Percentiles rank a stretch among this genome's conserved stretches.
Evolutionary conservation across 768 basidiomycete genomes (phyloP).

Genomic region (Hortiboletus flavorubellus): DNA sequence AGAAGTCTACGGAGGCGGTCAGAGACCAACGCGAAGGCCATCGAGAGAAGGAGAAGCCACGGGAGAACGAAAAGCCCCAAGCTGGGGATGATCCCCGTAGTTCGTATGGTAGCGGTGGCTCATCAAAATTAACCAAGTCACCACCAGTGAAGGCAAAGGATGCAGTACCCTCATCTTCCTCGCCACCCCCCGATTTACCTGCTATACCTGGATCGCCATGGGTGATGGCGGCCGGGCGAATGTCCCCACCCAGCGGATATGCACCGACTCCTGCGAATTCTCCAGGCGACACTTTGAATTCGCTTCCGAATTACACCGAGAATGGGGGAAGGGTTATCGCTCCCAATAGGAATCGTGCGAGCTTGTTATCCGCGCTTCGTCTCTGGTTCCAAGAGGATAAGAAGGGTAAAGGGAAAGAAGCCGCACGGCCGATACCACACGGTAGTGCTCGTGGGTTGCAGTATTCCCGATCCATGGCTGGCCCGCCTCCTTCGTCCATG

Average conservation of each 20-base stretch:
- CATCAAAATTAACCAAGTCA: slow-evolving; percentile 61
- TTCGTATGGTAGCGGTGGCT: slow-evolving; percentile 62
- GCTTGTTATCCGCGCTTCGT: slow-evolving; percentile 79
- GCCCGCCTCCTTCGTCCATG: slow-evolving; percentile 25
- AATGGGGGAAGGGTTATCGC: slow-evolving; percentile 31
- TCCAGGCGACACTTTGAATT: slow-evolving; percentile 50
- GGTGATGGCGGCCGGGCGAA: slow-evolving; percentile 54
- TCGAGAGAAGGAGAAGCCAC: slow-evolving; percentile 40
- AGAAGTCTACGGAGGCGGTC: slow-evolving; percentile 76
- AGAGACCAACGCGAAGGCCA: slow-evolving; percentile 55
- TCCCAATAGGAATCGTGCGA: slow-evolving; percentile 65
- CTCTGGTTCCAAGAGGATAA: slow-evolving; percentile 92
- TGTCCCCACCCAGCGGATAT: slow-evolving; percentile 34
- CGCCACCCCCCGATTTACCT: slow-evolving; percentile 43
- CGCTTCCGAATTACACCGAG: slow-evolving; percentile 40
- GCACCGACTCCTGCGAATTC: slow-evolving; percentile 50
- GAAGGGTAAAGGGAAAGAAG: slow-evolving; percentile 79
- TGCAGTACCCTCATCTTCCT: slow-evolving; percentile 42
- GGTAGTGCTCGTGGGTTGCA: slow-evolving; percentile 20
- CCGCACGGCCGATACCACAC: slow-evolving; percentile 15
- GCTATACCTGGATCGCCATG: slow-evolving; percentile 64
- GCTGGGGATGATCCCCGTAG: slow-evolving; percentile 57
- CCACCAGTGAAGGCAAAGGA: slow-evolving; percentile 58
- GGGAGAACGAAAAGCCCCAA: slow-evolving; percentile 39
- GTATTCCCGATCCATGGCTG: slow-evolving; percentile 25